A percentile compares a stretch with the other conserved stretches of the same genome.
phyloP scores from a whole-genome alignment of 176 grass and related monocot genomes.

The Secale cereale region DNA sequence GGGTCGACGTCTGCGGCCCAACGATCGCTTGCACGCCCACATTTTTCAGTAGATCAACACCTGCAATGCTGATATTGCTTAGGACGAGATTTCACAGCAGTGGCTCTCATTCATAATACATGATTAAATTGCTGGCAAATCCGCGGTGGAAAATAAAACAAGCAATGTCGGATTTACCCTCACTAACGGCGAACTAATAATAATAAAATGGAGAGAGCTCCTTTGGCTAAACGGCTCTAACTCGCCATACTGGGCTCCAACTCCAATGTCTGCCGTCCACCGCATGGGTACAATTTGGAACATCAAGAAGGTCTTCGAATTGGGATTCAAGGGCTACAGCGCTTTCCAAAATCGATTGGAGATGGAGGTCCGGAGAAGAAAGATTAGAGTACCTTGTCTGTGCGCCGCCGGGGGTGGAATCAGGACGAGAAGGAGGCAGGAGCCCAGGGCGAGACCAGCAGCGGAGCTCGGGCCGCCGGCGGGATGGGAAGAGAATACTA shows the following conservation, averaged over 20 bases:
- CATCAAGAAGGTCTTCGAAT: not conserved
- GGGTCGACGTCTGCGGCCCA: constrained; percentile 55
- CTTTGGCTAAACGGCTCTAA: not conserved
- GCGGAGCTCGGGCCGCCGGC: not conserved
- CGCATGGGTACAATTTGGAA: not conserved
- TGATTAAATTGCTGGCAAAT: not conserved
- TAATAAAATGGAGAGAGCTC: not conserved
- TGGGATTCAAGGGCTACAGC: not conserved
- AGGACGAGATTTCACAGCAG: not conserved
- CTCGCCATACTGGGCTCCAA: not conserved
- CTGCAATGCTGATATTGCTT: constrained; percentile 35
- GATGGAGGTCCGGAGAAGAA: not conserved
- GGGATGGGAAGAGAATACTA: not conserved
- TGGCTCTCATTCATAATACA: not conserved
- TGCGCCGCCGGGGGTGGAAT: not conserved
- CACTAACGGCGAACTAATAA: not conserved
- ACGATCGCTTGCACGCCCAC: constrained; percentile 57
- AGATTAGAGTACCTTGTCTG: constrained; percentile 13
- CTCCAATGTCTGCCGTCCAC: not conserved
- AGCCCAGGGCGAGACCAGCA: not conserved
- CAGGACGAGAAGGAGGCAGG: not conserved
- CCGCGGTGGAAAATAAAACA: not conserved
- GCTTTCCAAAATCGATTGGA: not conserved
- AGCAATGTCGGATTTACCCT: not conserved
- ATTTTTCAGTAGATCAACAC: constrained; percentile 76